Base-by-base conservation (phyloP, 768 basidiomycete genomes). In the Mycena leptocephala region DNA sequence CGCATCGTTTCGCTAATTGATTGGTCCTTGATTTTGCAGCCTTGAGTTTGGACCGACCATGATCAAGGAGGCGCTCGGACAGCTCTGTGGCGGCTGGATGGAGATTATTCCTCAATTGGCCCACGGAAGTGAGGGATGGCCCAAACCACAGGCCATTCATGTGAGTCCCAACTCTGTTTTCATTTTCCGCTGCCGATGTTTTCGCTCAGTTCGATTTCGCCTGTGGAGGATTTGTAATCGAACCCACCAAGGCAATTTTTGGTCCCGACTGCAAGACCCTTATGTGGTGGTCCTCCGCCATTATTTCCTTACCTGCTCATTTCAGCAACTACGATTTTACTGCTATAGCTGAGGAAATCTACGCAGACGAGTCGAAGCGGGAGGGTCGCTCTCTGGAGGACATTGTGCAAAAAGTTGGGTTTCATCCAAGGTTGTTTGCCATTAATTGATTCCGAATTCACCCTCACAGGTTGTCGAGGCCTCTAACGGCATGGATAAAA, bases 251-350 rank as follows among this genome's bases (percentile, higher is more conserved):
- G 37, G 1, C 32, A 41, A 58, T 67, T 20, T 16, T 77, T 10
- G 76, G 76, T 6, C 56, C 76, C 5, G 73, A 59, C 5, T 77
- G 76, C 72, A 77, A 74, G 33, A 66, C 16, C 10, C 72, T 77
- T 5, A 5, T 68, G 7, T 77, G 68, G 68, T 74, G 13, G 20
- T 67, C 69, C 22, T 4, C 33, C 24, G 20, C 30, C 3, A 18
- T 51, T 7, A 46, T 24, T 1, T 35, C 56, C n/a, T 55, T 77
- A 33, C 33, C 43, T 14, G 26, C 46, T 2, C n/a, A 61, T 51
- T 33, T 74, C 32, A 61, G 11, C 62, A 46, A 77, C 26, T 58
- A 74, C 35, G 76, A 77, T 43, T 77, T 70, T 22, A 33, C 37
- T 16, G 73, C 66, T 1, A 66, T 74, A 30, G 51, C 39, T 1